Conservation (phyloP, 1,284 basidiomycete genomes). For the Macrocystidia cucumis region DNA sequence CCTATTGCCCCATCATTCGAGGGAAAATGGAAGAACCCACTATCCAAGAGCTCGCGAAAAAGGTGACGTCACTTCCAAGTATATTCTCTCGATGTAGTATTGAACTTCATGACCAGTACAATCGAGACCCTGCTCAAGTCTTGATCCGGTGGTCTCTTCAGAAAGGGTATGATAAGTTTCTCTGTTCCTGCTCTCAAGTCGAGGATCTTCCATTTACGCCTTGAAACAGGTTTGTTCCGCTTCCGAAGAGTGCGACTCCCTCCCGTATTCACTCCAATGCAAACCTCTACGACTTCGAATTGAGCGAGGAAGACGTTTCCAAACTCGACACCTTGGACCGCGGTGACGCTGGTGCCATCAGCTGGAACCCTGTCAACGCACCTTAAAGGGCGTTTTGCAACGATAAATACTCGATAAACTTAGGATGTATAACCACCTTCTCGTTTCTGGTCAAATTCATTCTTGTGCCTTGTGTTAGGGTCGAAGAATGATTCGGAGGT, state of each 20-base stretch:
- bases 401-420: background rate
- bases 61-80: constrained; percentile 27
- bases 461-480: no score
- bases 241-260: constrained; percentile 72
- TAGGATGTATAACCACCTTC: no score
- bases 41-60: constrained; percentile 45
- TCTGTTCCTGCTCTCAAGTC: background rate
- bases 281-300: constrained; percentile 63
- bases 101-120: constrained; percentile 25
- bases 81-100: constrained; percentile 1
- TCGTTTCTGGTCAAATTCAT: no score
- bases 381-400: constrained; percentile 11
- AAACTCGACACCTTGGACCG: constrained; percentile 55
- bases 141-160: constrained; percentile 82
- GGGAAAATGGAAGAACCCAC: constrained; percentile 50
- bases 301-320: constrained; percentile 54
- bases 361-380: constrained; percentile 67
- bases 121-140: constrained; percentile 61
- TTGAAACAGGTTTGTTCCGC: constrained; percentile 46
- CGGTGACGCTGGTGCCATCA: constrained; percentile 54
- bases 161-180: constrained; percentile 48
- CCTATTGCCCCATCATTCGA: constrained; percentile 69
- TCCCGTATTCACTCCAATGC: constrained; percentile 64
- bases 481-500: no score
- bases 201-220: background rate